Base-by-base conservation (phyloP, 108 stramenopile genomes). In the Aurantiochytrium sp. region DNA sequence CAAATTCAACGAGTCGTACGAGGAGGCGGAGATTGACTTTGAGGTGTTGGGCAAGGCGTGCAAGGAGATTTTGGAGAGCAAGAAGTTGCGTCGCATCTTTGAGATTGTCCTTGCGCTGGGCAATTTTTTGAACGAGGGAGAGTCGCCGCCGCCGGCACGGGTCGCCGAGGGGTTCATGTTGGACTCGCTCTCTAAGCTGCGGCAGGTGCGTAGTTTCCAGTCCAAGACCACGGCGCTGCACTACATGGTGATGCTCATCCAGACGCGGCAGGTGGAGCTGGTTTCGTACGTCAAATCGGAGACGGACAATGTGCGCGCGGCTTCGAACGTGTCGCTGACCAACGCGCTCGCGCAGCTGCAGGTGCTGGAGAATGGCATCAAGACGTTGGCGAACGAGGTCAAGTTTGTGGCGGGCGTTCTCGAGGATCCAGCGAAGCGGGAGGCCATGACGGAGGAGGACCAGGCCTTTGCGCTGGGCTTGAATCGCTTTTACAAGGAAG, bases 1-100 rank as follows among this genome's bases (percentile, higher is more conserved):
- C 96, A 97, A 96, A 95, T 88, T 97, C 87, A 96, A 96, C 18
- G 95, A 97, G 71, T 95, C 96, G 5, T 97, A 97, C 89, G 89
- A 91, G 60, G 96, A 96, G 45, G 95, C 93, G 55, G 55, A 60
- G 5, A 73, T 88, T 42, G 95, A 83, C 76, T 83, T 83, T 83
- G 76, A 83, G 76, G 76, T 53, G 49, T 16, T 83, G 25, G 28
- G 51, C n/a, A 83, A 83, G 51, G 76, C 76, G 28, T 83, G 76
- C 51, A 83, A 83, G 28, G 49, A 83, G 45, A 4, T 83, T 83
- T 23, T 83, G 4, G 5, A 83, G 51, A 83, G 76, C 76, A 83
- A 83, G 51, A 83, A 83, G 76, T 23, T 83, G n/a, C 76, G 76
- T 53, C 45, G 76, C 19, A 83, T 83, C 49, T 25, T 83, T n/a